Percentiles rank a stretch among this genome's conserved stretches.
Evolutionary conservation across 768 basidiomycete genomes (phyloP).

Genomic region (Steccherinum ochraceum): DNA sequence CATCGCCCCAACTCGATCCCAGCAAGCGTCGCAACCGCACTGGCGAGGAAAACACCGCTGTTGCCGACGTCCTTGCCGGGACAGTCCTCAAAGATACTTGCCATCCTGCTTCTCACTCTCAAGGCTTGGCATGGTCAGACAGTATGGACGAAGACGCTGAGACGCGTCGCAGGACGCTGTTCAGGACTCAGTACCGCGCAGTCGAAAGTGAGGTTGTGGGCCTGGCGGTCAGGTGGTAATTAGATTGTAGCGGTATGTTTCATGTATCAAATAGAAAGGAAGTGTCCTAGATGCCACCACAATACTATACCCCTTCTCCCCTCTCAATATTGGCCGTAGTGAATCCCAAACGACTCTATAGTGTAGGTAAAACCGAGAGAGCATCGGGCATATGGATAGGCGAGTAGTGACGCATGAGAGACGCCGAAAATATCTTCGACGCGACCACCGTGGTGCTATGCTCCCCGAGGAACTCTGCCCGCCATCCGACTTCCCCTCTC

Average conservation of each 20-base stretch:
- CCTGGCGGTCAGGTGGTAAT: slow-evolving; percentile 20
- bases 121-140: slow-evolving; percentile 23
- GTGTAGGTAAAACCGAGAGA: no score
- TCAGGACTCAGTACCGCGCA: slow-evolving; percentile 78
- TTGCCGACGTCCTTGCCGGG: slow-evolving; percentile 32
- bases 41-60: background rate
- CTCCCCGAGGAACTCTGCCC: no score
- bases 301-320: background rate
- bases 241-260: no score
- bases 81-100: slow-evolving; percentile 38
- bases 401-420: no score
- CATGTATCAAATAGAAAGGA: background rate
- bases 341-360: no score
- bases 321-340: background rate
- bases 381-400: no score
- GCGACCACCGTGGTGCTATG: no score
- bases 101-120: slow-evolving; percentile 10
- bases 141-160: slow-evolving; percentile 39
- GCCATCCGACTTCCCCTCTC: no score
- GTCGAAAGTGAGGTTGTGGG: slow-evolving; percentile 84
- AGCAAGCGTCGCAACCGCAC: background rate
- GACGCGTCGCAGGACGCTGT: slow-evolving; percentile 35
- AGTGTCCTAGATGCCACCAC: background rate
- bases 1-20: slow-evolving; percentile 25
- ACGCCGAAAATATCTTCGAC: no score